Conservation (phyloP, 108 stramenopile species). For the Phaeodactylum tricornutum region DNA sequence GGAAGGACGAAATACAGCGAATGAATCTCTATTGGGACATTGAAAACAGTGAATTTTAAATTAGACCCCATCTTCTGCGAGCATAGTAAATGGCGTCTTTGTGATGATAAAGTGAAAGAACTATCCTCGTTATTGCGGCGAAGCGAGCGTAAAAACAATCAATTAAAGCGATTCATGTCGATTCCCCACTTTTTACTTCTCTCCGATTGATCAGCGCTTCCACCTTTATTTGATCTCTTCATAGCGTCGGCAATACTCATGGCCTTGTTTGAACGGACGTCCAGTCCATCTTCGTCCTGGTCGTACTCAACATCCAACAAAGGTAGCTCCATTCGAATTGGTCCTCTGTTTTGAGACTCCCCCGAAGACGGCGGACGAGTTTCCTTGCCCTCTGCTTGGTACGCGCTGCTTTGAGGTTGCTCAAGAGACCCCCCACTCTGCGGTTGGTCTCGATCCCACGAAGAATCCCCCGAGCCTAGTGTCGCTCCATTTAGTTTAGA, state of each 20-base stretch:
- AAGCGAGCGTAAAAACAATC: too few species aligned
- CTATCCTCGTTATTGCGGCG: too few species aligned
- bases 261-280: slow-evolving; percentile 27
- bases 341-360: slow-evolving; percentile 9
- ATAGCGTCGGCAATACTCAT: slow-evolving; percentile 45
- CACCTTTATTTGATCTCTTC: slow-evolving; percentile 19
- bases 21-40: too few species aligned
- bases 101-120: too few species aligned
- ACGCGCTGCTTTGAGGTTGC: not conserved
- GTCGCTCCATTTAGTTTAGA: too few species aligned
- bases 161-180: too few species aligned
- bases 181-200: slow-evolving; percentile 51
- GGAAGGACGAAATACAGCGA: too few species aligned
- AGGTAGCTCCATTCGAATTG: slow-evolving; percentile 28
- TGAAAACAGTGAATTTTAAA: too few species aligned
- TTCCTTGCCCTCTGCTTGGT: not conserved
- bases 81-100: too few species aligned
- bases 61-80: too few species aligned
- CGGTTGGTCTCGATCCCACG: not conserved
- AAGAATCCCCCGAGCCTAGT: too few species aligned
- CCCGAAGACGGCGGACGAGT: slow-evolving; percentile 3
- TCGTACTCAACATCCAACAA: slow-evolving; percentile 28
- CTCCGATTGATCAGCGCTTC: slow-evolving; percentile 21
- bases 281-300: slow-evolving; percentile 44
- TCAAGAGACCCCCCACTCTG: not conserved